phyloP scores from a whole-genome alignment of 108 stramenopile genomes.

The Tribonema minus region DNA sequence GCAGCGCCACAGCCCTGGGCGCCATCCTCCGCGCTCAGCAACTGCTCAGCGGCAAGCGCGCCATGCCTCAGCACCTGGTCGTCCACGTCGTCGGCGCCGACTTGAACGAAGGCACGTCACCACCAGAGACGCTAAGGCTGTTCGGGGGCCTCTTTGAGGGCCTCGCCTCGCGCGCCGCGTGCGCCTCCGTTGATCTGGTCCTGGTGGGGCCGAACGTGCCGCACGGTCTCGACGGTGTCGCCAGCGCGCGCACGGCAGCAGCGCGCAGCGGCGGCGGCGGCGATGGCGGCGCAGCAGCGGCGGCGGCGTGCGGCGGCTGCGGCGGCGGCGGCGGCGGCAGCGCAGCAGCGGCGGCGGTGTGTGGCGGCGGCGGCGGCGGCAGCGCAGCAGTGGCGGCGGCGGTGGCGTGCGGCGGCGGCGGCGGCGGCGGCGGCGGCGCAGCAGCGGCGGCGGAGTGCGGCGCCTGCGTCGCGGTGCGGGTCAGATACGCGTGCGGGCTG shows the following conservation, averaged over 20 bases:
- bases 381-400: background rate
- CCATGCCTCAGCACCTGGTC: background rate
- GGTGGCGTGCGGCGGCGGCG: background rate
- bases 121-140: conserved; percentile 3
- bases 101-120: conserved; percentile 13
- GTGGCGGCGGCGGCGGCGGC: too few species aligned
- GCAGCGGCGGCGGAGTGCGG: background rate
- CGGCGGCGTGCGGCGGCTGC: too few species aligned
- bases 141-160: conserved; percentile 9
- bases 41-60: background rate
- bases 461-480: background rate
- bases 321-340: too few species aligned
- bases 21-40: background rate
- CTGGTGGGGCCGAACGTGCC: conserved; percentile 40
- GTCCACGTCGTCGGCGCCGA: conserved; percentile 41
- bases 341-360: too few species aligned
- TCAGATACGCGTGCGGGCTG: conserved; percentile 5
- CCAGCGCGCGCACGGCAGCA: too few species aligned
- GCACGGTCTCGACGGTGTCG: too few species aligned
- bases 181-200: background rate
- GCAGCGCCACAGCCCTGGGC: background rate
- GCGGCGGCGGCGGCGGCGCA: background rate
- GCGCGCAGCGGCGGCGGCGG: too few species aligned
- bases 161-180: background rate
- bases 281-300: too few species aligned